Evolutionary conservation across 371 early-diverging fungal genomes (phyloP), one percentile per base, ranked within the genome.

Genomic region (Lichtheimia corymbifera): DNA sequence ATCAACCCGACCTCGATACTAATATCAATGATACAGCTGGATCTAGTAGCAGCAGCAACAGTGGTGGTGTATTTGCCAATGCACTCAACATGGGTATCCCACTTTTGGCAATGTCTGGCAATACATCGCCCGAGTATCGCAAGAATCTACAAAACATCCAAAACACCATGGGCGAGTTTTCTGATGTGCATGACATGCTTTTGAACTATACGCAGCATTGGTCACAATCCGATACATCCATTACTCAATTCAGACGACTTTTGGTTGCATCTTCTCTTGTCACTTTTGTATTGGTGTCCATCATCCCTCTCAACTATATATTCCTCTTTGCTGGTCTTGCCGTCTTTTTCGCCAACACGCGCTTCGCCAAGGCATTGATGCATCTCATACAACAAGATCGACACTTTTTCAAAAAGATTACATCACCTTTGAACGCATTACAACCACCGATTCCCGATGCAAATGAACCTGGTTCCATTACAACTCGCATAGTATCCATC

Each of bases 81-180:
- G 22, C 47, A n/a, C 47, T 47, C 47, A 47, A 47, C 2, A 47
- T 47, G n/a, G 47, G 47, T 7, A n/a, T 47, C 17, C 22, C 47
- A 1, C 47, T 51, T 49, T 52, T 15, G 51, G 52, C 51, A 55
- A 51, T 44, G 58, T 71, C 42, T 17, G 73, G 47, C 0, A 47
- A 74, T 53, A 24, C 66, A 4, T 74, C 76, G 1, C 79, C 79
- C 11, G 76, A 76, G 24, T 76, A 76, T 25, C 43, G 69, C 0
- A 63, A 52, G 9, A 79, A 79, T 20, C 58, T 79, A 58, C 71
- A 75, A 51, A 75, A 79, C 44, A 52, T 79, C 7, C 79, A 79
- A 52, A 75, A 79, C 30, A 76, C 74, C 74, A 79, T 79, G 79
- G 79, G 76, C 27, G 76, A 79, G 61, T 68, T 72, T 53, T 58